Evolutionary conservation across 805 yeast species (phyloP).

Genomic region (Yarrowia osloensis): DNA sequence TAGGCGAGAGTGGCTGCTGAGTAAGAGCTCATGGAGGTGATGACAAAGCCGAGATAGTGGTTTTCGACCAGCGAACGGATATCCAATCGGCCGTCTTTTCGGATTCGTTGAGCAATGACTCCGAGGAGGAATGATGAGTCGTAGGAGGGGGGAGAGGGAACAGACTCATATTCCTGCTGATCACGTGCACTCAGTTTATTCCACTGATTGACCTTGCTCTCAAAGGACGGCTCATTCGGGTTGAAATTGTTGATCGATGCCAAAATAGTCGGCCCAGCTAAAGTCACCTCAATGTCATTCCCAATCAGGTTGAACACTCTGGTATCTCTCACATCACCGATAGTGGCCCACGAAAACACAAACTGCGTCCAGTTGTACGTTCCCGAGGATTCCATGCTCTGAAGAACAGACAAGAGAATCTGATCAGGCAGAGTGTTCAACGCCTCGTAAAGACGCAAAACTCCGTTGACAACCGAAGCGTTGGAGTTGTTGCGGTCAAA

Average conservation of each 20-base stretch:
- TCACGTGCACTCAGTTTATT: not conserved
- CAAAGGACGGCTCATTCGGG: not conserved
- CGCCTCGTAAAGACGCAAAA: slow-evolving; percentile 64
- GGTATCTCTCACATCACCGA: not conserved
- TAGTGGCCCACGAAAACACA: slow-evolving; percentile 26
- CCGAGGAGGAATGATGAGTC: not conserved
- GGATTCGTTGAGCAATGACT: slow-evolving; percentile 9
- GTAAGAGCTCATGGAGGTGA: not conserved
- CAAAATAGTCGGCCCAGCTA: slow-evolving; percentile 1
- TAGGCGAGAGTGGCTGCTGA: not conserved
- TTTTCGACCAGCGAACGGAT: slow-evolving; percentile 9
- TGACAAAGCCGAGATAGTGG: not conserved
- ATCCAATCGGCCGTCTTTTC: not conserved
- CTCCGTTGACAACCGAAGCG: slow-evolving; percentile 49
- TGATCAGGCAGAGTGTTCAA: slow-evolving; percentile 61
- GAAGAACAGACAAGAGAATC: slow-evolving; percentile 58
- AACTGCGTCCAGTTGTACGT: slow-evolving; percentile 27
- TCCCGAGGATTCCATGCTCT: slow-evolving; percentile 52
- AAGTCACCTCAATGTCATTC: slow-evolving; percentile 15
- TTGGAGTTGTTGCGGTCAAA: slow-evolving; percentile 53
- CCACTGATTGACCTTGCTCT: not conserved
- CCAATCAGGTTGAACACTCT: slow-evolving; percentile 6
- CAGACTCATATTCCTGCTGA: not conserved
- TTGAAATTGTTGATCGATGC: not conserved
- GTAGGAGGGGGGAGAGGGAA: too few species aligned